Evolutionary conservation across 2,329 filamentous ascomycete genomes (phyloP), one percentile per base, ranked within the genome.

Genomic region (Myriangium duriaei): DNA sequence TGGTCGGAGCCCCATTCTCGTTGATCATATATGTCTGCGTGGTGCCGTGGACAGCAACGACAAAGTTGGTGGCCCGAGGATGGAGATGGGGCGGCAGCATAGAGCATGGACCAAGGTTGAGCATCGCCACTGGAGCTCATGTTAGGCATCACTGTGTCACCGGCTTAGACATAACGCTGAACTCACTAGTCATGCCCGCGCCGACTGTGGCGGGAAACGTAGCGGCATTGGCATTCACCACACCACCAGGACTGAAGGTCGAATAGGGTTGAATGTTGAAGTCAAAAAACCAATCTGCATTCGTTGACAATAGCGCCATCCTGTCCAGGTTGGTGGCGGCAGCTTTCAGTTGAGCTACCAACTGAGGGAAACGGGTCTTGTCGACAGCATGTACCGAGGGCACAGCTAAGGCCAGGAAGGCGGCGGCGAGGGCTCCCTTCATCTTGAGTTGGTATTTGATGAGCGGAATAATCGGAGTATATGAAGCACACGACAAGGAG

Each of bases 11-110:
- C 2, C 66, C 67, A 41, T 71, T 71, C 50, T 71, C 68, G 37
- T 62, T 56, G 30, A 63, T 59, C 65, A 71, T 71, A 49, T 59
- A 71, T 7, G 65, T 71, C 30, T 61, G 62, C 4, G 63, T 69
- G 28, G 60, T 65, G n/a, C 67, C 68, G 12, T 54, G 50, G 13
- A 68, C 53, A 0, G 62, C 60, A 4, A 69, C 59, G 10, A 71
- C 67, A 26, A 62, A 59, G 44, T 72, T 72, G 14, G 59, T 57
- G 2, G 64, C 69, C 5, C 68, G 57, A 1, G 65, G 64, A 43
- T 72, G 69, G 15, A 61, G 55, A 47, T 71, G 68, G 4, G 65
- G 63, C 11, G 67, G 63, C 11, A 71, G 55, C 61, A 70, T 69
- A 11, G 62, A 60, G 47, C 68, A 71, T 3, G 68, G 65, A 0